These are phyloP conservation scores for Trichoderma guizhouense DNA, from an alignment of 2,329 filamentous ascomycete species.

Conservation along the genomic window DNA sequence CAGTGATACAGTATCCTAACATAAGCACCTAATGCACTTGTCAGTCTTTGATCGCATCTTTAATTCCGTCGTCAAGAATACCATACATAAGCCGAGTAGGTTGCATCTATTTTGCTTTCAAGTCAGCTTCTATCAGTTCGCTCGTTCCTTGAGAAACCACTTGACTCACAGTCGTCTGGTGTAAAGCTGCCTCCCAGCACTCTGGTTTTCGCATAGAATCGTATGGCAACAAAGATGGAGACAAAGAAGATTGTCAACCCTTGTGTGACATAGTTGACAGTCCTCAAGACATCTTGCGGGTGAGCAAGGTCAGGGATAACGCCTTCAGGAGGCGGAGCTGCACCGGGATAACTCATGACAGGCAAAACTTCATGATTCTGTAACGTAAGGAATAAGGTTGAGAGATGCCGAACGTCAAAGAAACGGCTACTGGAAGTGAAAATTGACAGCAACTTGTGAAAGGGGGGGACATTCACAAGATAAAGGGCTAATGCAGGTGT, in stretches of 20 bases:
- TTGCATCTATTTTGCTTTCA: constrained; percentile 19
- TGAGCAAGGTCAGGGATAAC: constrained; percentile 26
- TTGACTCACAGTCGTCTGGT: constrained; percentile 29
- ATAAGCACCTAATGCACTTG: constrained; percentile 25
- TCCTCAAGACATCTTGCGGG: constrained; percentile 28
- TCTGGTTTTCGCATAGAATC: constrained; percentile 27
- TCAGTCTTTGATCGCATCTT: background rate
- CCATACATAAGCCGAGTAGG: constrained; percentile 23
- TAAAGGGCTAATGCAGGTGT: background rate
- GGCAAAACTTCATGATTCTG: background rate
- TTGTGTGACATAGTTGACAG: constrained; percentile 29
- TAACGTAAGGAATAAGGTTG: background rate
- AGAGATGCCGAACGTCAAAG: background rate
- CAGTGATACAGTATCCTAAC: constrained; percentile 28
- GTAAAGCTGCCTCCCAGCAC: constrained; percentile 21
- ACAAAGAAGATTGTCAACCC: constrained; percentile 28
- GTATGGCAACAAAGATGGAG: constrained; percentile 26
- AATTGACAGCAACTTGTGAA: background rate
- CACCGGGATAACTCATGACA: constrained; percentile 23
- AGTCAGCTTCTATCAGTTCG: background rate
- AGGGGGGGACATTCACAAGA: background rate
- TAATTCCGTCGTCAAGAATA: background rate
- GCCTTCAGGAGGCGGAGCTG: constrained; percentile 27
- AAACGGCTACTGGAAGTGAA: background rate
- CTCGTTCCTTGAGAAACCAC: background rate